These are phyloP conservation scores for Microdochium trichocladiopsis DNA, from an alignment of 2,329 filamentous ascomycete genomes.

Conservation along the genomic window DNA sequence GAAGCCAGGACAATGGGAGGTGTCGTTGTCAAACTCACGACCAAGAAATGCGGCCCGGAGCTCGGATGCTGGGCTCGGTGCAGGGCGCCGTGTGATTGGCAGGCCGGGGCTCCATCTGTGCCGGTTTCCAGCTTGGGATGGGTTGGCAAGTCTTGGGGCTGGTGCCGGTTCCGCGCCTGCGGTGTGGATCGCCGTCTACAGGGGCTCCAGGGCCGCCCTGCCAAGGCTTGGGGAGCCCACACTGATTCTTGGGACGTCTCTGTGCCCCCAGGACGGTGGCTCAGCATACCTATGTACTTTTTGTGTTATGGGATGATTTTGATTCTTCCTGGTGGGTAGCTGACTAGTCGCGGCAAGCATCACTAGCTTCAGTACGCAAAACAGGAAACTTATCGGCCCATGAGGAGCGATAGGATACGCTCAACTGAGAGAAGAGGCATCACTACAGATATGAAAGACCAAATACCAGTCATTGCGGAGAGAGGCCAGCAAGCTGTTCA, in stretches of 20 bases:
- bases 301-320: too few relatives aligned
- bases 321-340: too few relatives aligned
- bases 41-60: background rate
- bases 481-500: too few relatives aligned
- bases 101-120: background rate
- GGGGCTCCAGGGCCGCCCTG: background rate
- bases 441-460: too few relatives aligned
- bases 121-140: background rate
- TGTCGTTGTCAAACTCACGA: background rate
- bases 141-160: background rate
- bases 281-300: too few relatives aligned
- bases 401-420: too few relatives aligned
- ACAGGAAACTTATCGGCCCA: too few relatives aligned
- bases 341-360: too few relatives aligned
- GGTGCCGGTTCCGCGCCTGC: background rate
- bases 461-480: too few relatives aligned
- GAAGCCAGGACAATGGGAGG: background rate
- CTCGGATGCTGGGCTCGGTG: background rate
- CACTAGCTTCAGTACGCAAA: too few relatives aligned
- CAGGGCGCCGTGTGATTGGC: background rate
- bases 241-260: background rate
- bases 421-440: too few relatives aligned
- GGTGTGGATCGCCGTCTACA: background rate
- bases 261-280: too few relatives aligned
- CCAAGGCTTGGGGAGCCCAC: background rate